A percentile compares a stretch with the other conserved stretches of the same genome.
phyloP scores from a whole-genome alignment of 352 stramenopile genomes.

The Phytophthora colocasiae region DNA sequence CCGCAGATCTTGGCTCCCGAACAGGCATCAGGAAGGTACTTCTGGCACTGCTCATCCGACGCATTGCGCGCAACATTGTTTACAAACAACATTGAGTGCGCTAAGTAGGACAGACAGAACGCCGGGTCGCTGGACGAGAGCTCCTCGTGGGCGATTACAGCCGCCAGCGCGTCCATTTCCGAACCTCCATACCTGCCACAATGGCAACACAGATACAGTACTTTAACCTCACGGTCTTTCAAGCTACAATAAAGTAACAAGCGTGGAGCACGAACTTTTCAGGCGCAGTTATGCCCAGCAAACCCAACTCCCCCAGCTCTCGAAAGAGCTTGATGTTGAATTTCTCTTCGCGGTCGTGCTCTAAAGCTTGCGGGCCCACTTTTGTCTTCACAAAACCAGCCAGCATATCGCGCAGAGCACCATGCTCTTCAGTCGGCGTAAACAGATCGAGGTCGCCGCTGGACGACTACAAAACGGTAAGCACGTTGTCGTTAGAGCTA shows the following conservation, averaged over 20 bases:
- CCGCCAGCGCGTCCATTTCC: conserved; percentile 95
- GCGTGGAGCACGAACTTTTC: conserved; percentile 83
- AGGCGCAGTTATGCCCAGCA: conserved; percentile 96
- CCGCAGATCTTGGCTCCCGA: conserved; percentile 96
- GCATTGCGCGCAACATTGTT: conserved; percentile 94
- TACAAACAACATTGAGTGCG: conserved; percentile 94
- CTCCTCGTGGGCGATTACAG: conserved; percentile 96
- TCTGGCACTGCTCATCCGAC: conserved; percentile 85
- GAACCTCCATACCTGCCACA: conserved; percentile 92
- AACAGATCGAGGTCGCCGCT: conserved; percentile 73
- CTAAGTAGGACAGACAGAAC: conserved; percentile 98
- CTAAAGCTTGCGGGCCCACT: conserved; percentile 97
- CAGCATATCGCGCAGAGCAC: conserved; percentile 94
- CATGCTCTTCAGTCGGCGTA: conserved; percentile 90
- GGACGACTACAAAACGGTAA: conserved; percentile 24
- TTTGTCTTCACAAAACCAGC: conserved; percentile 94
- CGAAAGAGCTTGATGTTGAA: conserved; percentile 98
- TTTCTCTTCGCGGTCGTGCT: conserved; percentile 96
- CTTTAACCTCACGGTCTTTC: neutral
- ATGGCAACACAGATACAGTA: neutral
- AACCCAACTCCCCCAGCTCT: conserved; percentile 94
- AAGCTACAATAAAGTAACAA: neutral
- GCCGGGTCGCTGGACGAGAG: conserved; percentile 97
- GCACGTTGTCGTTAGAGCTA: conserved; percentile 7
- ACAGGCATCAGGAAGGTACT: conserved; percentile 93